Base-by-base conservation (phyloP, 2,329 filamentous ascomycete genomes). In the Microcyclospora tardicrescens region DNA sequence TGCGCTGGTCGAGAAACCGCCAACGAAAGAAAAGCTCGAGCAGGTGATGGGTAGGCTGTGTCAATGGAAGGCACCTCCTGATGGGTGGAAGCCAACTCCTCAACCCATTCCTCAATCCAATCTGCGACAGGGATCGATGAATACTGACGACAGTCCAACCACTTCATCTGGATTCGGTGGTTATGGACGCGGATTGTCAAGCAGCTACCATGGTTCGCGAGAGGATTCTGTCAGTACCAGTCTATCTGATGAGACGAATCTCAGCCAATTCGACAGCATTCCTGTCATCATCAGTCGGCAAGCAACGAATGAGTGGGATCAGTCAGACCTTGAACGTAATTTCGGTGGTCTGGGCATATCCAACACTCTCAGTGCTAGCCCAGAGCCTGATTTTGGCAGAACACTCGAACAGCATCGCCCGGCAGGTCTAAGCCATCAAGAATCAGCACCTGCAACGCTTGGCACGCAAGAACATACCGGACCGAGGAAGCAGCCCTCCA, bases 1-100 rank as follows among this genome's bases (percentile, higher is more conserved):
- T 58, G 84, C 84, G 1, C 68, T 98, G 37, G 85, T 98, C 37
- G 87, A 98, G 61, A 98, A 98, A 62, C 91, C 91, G 16, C 93
- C 93, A 28, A 96, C 89, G 30, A 79, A 85, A 33, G 82, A 83
- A 2, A 96, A 96, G 61, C 63, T 98, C 36, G 85, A 79, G 0
- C 87, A 98, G 54, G 84, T 91, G 1, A 69, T 98, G 48, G 81
- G 82, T 46, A 79, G 81, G 40, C 73, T 94, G 19, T 98, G 91
- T 55, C 83, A 93, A 53, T 98, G 91, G 91, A 93, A 89, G 55
- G 76, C 86, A 5, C 81, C 86, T 6, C 72, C 75, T 11, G 71
- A 73, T 40, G 73, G 75, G 24, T 69, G 66, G 67, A 65, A 61
- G 24, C 63, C 64, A 15, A 58, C 52, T 24, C 47, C 48, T 13